Base-by-base conservation (phyloP, 371 early-diverging fungal genomes). In the Rhizomucor miehei region DNA sequence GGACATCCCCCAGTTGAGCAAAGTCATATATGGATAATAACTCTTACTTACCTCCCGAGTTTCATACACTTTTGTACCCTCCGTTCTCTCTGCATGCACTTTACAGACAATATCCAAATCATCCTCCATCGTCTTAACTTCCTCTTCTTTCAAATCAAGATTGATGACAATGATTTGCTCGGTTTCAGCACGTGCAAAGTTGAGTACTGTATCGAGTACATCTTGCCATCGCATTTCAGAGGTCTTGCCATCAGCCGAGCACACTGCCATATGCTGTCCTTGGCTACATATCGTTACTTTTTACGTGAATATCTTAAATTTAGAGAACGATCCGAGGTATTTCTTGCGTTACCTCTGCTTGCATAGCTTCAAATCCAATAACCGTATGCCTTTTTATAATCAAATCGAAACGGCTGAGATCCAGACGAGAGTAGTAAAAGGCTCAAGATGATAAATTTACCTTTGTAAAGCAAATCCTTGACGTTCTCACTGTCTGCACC, bases 21-120 rank as follows among this genome's bases (percentile, higher is more conserved):
- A n/a, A n/a, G n/a, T n/a, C n/a, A 25, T 23, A 44, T 16, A n/a
- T n/a, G n/a, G 12, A n/a, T 17, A 52, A 48, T 35, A 6, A 39
- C 14, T 43, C 19, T 41, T 14, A 10, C 12, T 48, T 71, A 71
- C 75, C 53, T 69, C 53, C 6, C 62, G 57, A 14, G 54, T 23
- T 5, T 54, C 51, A 54, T 55, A 77, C 29, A 48, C 51, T 24
- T 67, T 51, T 4, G 65, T 65, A 0, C 77, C 77, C 20, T 51
- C 44, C 16, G 71, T 69, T 37, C 52, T 50, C 2, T 67, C 63
- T 1, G 71, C 47, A 51, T 73, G 67, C 1, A 59, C 23, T 44
- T 69, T 58, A 50, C 77, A 77, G 9, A 57, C 56, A 29, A 59
- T 44, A 44, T 73, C 77, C 56, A 71, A 58, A 0, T 51, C 23